These are phyloP conservation scores for Lyophyllum atratum DNA, from an alignment of 768 basidiomycete genomes.

Conservation along the genomic window DNA sequence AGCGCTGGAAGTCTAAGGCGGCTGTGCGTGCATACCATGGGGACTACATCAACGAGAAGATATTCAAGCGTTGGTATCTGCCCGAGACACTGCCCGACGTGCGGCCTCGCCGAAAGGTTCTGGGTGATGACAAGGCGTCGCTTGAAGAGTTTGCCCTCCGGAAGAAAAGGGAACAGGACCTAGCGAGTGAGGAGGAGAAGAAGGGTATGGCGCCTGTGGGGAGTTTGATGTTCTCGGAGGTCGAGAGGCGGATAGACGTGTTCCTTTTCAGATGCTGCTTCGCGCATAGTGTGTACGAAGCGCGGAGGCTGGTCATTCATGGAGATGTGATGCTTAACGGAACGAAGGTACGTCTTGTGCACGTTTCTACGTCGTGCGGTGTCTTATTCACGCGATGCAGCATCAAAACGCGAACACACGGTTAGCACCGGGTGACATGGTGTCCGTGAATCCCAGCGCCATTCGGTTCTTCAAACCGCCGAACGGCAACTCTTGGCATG, in stretches of 20 bases:
- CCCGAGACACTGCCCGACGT: conserved; percentile 86
- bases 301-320: conserved; percentile 81
- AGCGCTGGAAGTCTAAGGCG: conserved; percentile 87
- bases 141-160: conserved; percentile 64
- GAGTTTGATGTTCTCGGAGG: conserved; percentile 91
- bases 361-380: neutral
- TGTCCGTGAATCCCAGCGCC: conserved; percentile 81
- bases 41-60: conserved; percentile 88
- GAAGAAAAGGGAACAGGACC: conserved; percentile 48
- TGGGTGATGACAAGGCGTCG: conserved; percentile 44
- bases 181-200: conserved; percentile 51
- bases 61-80: conserved; percentile 95
- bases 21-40: conserved; percentile 94
- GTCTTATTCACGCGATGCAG: conserved; percentile 38
- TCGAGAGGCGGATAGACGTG: conserved; percentile 94
- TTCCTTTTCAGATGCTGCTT: conserved; percentile 91
- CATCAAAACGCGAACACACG: conserved; percentile 84
- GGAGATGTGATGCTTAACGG: conserved; percentile 91
- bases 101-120: conserved; percentile 55
- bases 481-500: conserved; percentile 32
- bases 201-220: conserved; percentile 86
- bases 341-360: conserved; percentile 60
- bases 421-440: conserved; percentile 92
- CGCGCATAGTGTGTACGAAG: conserved; percentile 87
- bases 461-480: conserved; percentile 69